These are phyloP conservation scores for Styphnolobium japonicum DNA, from an alignment of 306 rosid species.

Conservation along the genomic window DNA sequence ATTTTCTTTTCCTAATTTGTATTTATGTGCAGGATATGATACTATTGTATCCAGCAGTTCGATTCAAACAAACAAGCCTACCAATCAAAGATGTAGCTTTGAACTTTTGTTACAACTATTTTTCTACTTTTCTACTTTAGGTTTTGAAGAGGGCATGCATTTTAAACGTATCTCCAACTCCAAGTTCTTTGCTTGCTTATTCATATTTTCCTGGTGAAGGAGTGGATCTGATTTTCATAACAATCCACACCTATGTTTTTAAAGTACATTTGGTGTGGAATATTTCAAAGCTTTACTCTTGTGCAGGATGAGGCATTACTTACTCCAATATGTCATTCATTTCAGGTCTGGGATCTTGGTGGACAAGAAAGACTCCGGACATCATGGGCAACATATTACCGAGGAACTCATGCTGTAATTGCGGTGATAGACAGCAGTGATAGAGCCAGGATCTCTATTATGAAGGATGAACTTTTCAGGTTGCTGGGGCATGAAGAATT, in stretches of 20 bases:
- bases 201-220: background rate
- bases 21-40: background rate
- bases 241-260: background rate
- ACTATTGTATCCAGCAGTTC: background rate
- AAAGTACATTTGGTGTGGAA: background rate
- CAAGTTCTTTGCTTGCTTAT: background rate
- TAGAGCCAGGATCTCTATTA: constrained; percentile 82
- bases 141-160: background rate
- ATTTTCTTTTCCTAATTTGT: background rate
- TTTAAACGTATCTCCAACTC: background rate
- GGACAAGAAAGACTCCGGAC: constrained; percentile 97
- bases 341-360: constrained; percentile 98
- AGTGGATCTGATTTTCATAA: background rate
- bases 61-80: background rate
- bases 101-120: background rate
- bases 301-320: background rate
- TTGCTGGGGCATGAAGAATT: constrained; percentile 89
- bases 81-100: background rate
- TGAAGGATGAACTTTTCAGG: constrained; percentile 97
- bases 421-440: constrained; percentile 95
- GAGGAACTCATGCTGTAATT: constrained; percentile 92
- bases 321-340: background rate
- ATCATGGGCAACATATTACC: constrained; percentile 97
- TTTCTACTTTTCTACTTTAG: background rate
- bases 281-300: constrained; percentile 3